phyloP scores from a whole-genome alignment of 495 filamentous ascomycete species.

The Clavariopsis aquatica region DNA sequence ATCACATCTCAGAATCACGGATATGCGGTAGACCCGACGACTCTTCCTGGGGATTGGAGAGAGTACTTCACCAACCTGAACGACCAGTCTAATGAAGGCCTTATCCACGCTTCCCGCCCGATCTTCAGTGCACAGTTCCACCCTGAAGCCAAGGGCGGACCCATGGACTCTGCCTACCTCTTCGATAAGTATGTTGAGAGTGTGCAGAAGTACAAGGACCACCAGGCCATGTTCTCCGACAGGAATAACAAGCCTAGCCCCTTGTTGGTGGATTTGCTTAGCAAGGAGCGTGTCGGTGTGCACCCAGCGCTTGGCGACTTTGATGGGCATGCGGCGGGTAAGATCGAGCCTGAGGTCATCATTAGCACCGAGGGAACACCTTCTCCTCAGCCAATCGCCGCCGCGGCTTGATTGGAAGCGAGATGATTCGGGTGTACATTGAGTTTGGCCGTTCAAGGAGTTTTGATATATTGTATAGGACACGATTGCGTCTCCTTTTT shows the following conservation, averaged over 20 bases:
- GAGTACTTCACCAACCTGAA: conserved; percentile 98
- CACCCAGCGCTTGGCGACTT: conserved; percentile 36
- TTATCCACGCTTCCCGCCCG: conserved; percentile 92
- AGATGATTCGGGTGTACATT: neutral
- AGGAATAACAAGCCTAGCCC: conserved; percentile 82
- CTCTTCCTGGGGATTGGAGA: conserved; percentile 83
- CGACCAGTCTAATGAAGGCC: conserved; percentile 90
- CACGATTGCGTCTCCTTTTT: neutral
- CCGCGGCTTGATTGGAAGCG: conserved; percentile 13
- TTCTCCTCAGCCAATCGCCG: conserved; percentile 27
- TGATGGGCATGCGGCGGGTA: conserved; percentile 23
- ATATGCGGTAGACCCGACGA: conserved; percentile 89
- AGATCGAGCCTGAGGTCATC: conserved; percentile 21
- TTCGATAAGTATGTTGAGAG: conserved; percentile 95
- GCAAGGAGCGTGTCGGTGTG: conserved; percentile 92
- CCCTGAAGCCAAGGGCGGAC: conserved; percentile 94
- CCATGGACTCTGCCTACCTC: conserved; percentile 87
- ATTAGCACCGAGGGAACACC: conserved; percentile 17
- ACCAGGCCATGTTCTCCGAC: conserved; percentile 63
- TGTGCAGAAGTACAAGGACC: conserved; percentile 83
- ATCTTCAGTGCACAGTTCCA: conserved; percentile 99
- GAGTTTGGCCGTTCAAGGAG: neutral
- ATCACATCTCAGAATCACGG: conserved; percentile 99
- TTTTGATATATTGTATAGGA: neutral
- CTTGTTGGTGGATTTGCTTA: conserved; percentile 83